Evolutionary conservation across 352 stramenopile genomes (phyloP), one percentile per base, ranked within the genome.

Genomic region (Phytophthora cactorum): DNA sequence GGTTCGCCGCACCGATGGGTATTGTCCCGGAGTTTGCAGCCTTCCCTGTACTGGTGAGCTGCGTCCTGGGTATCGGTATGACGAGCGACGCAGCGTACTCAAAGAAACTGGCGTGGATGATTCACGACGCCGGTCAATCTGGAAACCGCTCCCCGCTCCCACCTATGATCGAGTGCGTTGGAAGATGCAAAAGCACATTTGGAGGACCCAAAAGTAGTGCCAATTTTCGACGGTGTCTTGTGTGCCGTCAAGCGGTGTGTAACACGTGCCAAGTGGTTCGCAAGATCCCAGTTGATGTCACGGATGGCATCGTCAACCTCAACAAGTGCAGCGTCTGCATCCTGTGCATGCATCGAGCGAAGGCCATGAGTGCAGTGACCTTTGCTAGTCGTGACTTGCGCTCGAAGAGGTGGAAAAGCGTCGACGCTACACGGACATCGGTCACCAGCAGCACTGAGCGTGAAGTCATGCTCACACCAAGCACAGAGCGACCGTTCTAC

Each of bases 31-130:
- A 75, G 4, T 71, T 73, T 51, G 51, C 72, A 27, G 69, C 70
- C 6, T 73, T 82, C 45, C 68, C 66, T 9, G 55, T 78, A 7
- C 28, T 81, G 0, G 70, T 75, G 15, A 74, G 63, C 46, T 75
- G 74, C 34, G 78, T 88, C 3, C 62, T 75, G 11, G 74, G 83
- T 3, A 65, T 79, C 29, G 58, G 68, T 0, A 79, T 76, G 50
- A 79, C 75, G 3, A 77, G 71, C 14, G 70, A 78, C 46, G 61
- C 66, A 3, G 67, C 70, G 11, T 75, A 78, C 17, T 70, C 66
- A 17, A 81, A 78, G 66, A 81, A 81, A 41, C 60, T 81, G 45
- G 66, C 71, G 41, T 88, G 77, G 78, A 82, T 91, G 67, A 79
- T 84, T 39, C 67, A 71, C 28, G 69, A 81, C 47, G 62, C 64